Evolutionary conservation across 2,329 filamentous ascomycete species (phyloP), one percentile per base, ranked within the genome.

Genomic region (Sordariomycetes sp.): DNA sequence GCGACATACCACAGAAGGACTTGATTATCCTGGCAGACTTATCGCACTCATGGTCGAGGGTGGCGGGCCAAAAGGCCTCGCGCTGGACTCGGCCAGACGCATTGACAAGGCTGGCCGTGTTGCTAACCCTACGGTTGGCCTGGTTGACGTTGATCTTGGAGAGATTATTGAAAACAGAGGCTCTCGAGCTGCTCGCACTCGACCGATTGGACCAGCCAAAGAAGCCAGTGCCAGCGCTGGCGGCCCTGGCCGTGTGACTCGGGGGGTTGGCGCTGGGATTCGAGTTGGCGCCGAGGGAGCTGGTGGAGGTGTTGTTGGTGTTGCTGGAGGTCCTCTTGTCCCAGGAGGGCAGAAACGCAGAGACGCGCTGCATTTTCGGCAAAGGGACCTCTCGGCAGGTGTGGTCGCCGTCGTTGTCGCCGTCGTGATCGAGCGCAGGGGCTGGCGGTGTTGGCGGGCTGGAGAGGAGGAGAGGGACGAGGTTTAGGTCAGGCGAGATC

Each of bases 1-100:
- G n/a, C 14, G 27, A 30, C 54, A 35, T 69, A 85, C 81, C 85
- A 66, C 86, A 94, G 60, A 95, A 95, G 21, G 84, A 90, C 54
- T 86, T 82, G 33, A 95, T 60, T 41, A 94, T 94, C 37, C 86
- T 72, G 39, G 87, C 86, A 30, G 87, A 85, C 63, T 94, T 94
- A 60, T 94, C 86, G 58, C 82, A 84, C 66, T 95, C 88, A 46
- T 82, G 81, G 54, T 94, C 88, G 33, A 94, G 66, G 2, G 80
- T 82, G 21, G 83, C 82, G 4, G 86, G 86, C 84, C 84, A 92
- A 50, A 90, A 90, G 17, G 82, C 79, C 54, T 93, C 85, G 20
- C 55, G 49, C 30, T 59, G 54, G 19, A 59, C 47, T 18, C 50
- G 49, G n/a, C n/a, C n/a, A n/a, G n/a, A n/a, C 38, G 38, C 33